A percentile compares a stretch with the other conserved stretches of the same genome.
Conservation (phyloP, 192 early-diverging fungal species). For the Coemansia sp. region DNA sequence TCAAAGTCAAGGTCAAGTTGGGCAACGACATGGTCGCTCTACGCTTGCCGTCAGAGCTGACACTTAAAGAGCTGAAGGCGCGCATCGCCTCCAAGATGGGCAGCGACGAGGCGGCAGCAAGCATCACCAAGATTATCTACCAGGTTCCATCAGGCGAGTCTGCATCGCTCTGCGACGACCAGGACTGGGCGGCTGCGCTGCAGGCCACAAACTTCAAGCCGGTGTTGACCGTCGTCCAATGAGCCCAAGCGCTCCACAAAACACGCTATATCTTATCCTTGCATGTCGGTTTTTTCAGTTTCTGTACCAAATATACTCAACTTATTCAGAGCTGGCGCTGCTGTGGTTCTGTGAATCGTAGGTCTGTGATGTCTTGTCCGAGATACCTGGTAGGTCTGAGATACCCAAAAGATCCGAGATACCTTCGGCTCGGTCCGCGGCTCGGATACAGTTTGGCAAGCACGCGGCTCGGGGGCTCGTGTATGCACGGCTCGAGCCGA, state of each 20-base stretch:
- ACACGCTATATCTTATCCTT: constrained; percentile 1
- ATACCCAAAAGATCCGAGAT: too few relatives aligned
- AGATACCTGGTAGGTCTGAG: too few relatives aligned
- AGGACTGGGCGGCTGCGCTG: constrained; percentile 44
- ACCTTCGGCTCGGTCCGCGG: too few relatives aligned
- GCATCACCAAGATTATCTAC: constrained; percentile 44
- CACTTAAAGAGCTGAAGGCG: constrained; percentile 57
- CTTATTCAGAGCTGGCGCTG: background rate
- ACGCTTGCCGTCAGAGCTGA: constrained; percentile 61
- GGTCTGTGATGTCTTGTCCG: too few relatives aligned
- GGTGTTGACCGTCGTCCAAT: constrained; percentile 42
- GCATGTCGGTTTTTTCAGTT: constrained; percentile 2
- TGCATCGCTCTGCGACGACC: constrained; percentile 33
- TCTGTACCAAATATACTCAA: background rate
- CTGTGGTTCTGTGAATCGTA: too few relatives aligned
- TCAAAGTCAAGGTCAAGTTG: constrained; percentile 74
- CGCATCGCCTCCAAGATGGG: constrained; percentile 63
- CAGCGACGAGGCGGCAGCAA: constrained; percentile 15
- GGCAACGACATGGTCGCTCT: constrained; percentile 74
- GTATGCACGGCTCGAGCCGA: background rate
- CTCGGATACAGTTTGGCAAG: too few relatives aligned
- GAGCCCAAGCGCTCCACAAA: background rate
- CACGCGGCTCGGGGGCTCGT: too few relatives aligned
- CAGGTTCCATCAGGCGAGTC: constrained; percentile 51
- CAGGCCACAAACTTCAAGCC: constrained; percentile 47